These are phyloP conservation scores for Chrysoporthe deuterocubensis DNA, from an alignment of 2,329 filamentous ascomycete species.

Conservation along the genomic window DNA sequence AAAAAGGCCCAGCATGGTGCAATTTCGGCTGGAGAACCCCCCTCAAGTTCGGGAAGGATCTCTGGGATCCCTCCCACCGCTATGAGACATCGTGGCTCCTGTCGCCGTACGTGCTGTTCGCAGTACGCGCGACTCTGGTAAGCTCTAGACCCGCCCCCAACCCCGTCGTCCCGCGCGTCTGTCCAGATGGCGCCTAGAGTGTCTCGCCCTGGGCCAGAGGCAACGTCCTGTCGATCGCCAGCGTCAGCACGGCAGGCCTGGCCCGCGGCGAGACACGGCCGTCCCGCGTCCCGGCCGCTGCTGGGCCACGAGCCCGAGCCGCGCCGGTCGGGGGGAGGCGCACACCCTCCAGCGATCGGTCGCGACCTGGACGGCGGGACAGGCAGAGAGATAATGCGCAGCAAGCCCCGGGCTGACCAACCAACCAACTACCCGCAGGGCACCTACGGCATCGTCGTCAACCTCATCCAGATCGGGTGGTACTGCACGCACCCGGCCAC, in stretches of 20 bases:
- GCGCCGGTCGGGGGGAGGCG: neutral
- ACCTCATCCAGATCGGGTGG: conserved; percentile 72
- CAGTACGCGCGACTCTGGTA: conserved; percentile 58
- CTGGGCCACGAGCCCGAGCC: neutral
- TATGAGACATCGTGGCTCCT: conserved; percentile 84
- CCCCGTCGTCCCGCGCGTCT: neutral
- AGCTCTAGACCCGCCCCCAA: conserved; percentile 34
- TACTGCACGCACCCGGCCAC: conserved; percentile 54
- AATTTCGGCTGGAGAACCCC: conserved; percentile 23
- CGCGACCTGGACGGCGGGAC: too few relatives aligned
- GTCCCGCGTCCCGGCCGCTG: neutral
- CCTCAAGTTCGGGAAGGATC: conserved; percentile 45
- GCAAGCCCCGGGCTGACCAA: neutral
- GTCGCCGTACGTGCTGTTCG: conserved; percentile 65
- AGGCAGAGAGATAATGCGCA: neutral
- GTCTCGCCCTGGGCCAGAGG: neutral
- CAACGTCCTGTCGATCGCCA: neutral
- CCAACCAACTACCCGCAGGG: conserved; percentile 39
- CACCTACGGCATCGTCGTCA: conserved; percentile 71
- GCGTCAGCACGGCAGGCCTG: neutral
- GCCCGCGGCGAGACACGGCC: neutral
- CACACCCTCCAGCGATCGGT: too few relatives aligned
- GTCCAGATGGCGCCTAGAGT: neutral
- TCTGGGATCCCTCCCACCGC: conserved; percentile 63
- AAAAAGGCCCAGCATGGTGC: conserved; percentile 16